These are phyloP conservation scores for Aureobasidium sp. DNA, from an alignment of 2,329 filamentous ascomycete species.

Conservation along the genomic window DNA sequence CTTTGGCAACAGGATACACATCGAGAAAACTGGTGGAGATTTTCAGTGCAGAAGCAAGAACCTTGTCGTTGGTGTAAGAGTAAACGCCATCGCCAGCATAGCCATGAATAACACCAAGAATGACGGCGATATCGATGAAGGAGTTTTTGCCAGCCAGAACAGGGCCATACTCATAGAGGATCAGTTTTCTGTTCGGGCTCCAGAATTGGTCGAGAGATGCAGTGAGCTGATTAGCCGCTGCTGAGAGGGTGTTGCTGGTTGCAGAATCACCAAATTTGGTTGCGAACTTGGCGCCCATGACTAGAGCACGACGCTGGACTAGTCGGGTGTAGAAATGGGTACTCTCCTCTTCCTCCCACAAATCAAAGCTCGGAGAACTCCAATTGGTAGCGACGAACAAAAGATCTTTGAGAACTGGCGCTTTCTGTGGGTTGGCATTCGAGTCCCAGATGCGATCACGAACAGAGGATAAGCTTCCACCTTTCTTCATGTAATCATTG, in stretches of 20 bases:
- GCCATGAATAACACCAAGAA: conserved; percentile 29
- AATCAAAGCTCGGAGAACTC: conserved; percentile 25
- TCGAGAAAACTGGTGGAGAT: conserved; percentile 27
- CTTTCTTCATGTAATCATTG: conserved; percentile 24
- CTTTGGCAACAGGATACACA: conserved; percentile 26
- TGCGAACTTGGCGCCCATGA: conserved; percentile 27
- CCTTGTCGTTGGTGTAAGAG: conserved; percentile 28
- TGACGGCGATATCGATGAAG: conserved; percentile 30
- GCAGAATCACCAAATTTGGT: conserved; percentile 24
- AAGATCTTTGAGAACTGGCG: conserved; percentile 27
- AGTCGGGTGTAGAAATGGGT: conserved; percentile 29
- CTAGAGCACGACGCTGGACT: conserved; percentile 27
- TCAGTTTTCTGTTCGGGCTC: conserved; percentile 25
- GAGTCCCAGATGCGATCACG: conserved; percentile 28
- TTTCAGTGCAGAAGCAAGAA: conserved; percentile 26
- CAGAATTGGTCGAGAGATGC: conserved; percentile 28
- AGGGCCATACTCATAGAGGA: conserved; percentile 30
- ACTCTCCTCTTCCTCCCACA: conserved; percentile 29
- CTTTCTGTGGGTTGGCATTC: conserved; percentile 20
- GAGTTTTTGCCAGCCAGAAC: conserved; percentile 27
- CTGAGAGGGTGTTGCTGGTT: conserved; percentile 24
- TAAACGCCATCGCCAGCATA: conserved; percentile 28
- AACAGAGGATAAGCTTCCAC: conserved; percentile 24
- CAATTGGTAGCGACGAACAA: conserved; percentile 29
- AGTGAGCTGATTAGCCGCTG: conserved; percentile 24